These are phyloP conservation scores for Pythium aristosporum DNA, from an alignment of 352 stramenopile genomes.

Conservation along the genomic window DNA sequence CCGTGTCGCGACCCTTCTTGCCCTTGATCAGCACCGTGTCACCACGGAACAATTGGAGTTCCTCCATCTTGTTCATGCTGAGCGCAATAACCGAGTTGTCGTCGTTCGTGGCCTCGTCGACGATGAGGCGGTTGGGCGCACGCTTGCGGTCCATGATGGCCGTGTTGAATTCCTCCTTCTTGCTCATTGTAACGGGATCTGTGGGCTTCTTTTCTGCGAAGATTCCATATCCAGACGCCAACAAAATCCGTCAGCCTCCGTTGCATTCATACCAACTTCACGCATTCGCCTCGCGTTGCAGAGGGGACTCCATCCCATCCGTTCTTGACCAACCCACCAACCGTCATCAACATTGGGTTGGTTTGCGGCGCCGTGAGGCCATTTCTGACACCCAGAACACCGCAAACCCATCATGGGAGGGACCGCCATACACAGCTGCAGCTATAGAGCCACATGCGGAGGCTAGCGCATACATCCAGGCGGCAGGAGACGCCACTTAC, in stretches of 20 bases:
- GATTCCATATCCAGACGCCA: conserved; percentile 2
- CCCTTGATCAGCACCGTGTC: conserved; percentile 99
- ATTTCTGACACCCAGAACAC: not conserved
- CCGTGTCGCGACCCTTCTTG: conserved; percentile 98
- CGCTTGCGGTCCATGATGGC: conserved; percentile 93
- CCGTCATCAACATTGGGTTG: not conserved
- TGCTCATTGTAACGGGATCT: conserved; percentile 32
- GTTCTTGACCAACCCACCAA: not conserved
- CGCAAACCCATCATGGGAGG: not conserved
- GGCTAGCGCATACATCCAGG: not conserved
- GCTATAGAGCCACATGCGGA: too few relatives aligned
- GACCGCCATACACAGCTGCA: not conserved
- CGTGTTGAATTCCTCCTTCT: conserved; percentile 82
- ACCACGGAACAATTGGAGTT: conserved; percentile 98
- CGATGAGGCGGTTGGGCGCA: conserved; percentile 97
- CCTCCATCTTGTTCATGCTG: conserved; percentile 96
- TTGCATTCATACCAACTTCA: not conserved
- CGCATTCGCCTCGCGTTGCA: not conserved
- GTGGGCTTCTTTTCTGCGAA: conserved; percentile 19
- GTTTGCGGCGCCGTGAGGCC: not conserved
- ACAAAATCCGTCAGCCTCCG: conserved; percentile 1
- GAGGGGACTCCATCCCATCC: not conserved
- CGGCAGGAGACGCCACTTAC: conserved; percentile 3
- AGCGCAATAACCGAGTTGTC: conserved; percentile 97
- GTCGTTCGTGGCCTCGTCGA: conserved; percentile 97